Evolutionary conservation across 1,284 basidiomycete species (phyloP), one percentile per base, ranked within the genome.

Genomic region (Violaceomyces palustris): DNA sequence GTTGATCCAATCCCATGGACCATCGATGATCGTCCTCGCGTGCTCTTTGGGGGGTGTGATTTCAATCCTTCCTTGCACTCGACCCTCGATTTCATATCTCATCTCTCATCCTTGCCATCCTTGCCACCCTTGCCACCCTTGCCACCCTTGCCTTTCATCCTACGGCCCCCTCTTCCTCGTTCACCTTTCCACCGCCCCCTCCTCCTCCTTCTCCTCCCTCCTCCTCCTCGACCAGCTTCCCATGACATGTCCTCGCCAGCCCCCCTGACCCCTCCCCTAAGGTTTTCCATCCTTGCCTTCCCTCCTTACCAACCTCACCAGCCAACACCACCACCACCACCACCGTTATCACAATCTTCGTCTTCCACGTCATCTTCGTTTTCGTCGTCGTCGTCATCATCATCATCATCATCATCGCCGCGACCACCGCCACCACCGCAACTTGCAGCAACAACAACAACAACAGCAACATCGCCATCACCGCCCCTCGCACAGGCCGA

Each of bases 231-330:
- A n/a, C n/a, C n/a, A n/a, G n/a, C n/a, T n/a, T n/a, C n/a, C n/a
- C n/a, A n/a, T n/a, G n/a, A n/a, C n/a, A n/a, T n/a, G n/a, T n/a
- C n/a, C n/a, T 51, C 54, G 26, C 42, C 51, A 34, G 47, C 53
- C 41, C 61, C 61, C 17, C 56, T 67, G 30, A 57, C 61, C 1
- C 64, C 64, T 28, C 64, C 64, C 35, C 47, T 67, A 26, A 59
- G 64, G 39, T 67, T 67, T 31, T 57, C 61, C 4, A 58, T 50
- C 7, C 48, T 67, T 11, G 64, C 64, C 10, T 67, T 64, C 32
- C 53, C 42, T 12, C 32, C 33, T 9, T 27, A 27, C 26, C 26
- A 27, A 14, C 26, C 8, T 27, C 26, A 27, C 14, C 26, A 27
- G 9, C 14, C 26, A 14, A 27, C 26, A 27, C 14, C 26, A 14